Evolutionary conservation across 805 yeast genomes (phyloP), one percentile per base, ranked within the genome.

Genomic region (Candida ponderosae): DNA sequence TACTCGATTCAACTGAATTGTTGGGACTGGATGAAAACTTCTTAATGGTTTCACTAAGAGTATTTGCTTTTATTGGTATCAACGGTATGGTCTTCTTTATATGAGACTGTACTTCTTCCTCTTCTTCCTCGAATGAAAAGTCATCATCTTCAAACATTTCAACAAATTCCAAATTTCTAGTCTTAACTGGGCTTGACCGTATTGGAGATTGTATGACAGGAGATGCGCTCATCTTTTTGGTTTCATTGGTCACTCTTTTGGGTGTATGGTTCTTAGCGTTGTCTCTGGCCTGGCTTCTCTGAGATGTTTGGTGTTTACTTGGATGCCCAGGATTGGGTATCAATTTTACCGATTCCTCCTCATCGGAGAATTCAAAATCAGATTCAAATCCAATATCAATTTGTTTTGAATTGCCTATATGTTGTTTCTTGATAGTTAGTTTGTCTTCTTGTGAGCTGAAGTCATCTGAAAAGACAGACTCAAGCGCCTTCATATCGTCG

Each of bases 401-500:
- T 33, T 43, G 38, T 27, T 16, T 33, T 27, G 44, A 46, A 29
- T 39, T 7, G 7, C 24, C 24, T 9, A 11, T 4, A 9, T 21
- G 11, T 21, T 21, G 42, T 15, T 31, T 29, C 28, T 29, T 40
- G 10, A 43, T 40, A 2, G 47, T 18, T 16, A 10, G 14, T 23
- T 31, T 4, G 28, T n/a, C 15, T n/a, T 6, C 6, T 11, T 18
- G 6, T n/a, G 10, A 18, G 24, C 30, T 15, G 14, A 15, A 14
- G 13, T 24, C 29, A 16, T 39, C 41, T 30, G 37, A 33, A 23
- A 45, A 45, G 2, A 52, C 42, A n/a, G 31, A 41, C 11, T 48
- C 53, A 9, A 50, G 36, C n/a, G 48, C 54, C 26, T 36, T 30
- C 17, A 48, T 29, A 23, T 52, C 55, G 4, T 38, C 48, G n/a